Evolutionary conservation across 768 basidiomycete genomes (phyloP).

Genomic region (Tulasnella sp.): DNA sequence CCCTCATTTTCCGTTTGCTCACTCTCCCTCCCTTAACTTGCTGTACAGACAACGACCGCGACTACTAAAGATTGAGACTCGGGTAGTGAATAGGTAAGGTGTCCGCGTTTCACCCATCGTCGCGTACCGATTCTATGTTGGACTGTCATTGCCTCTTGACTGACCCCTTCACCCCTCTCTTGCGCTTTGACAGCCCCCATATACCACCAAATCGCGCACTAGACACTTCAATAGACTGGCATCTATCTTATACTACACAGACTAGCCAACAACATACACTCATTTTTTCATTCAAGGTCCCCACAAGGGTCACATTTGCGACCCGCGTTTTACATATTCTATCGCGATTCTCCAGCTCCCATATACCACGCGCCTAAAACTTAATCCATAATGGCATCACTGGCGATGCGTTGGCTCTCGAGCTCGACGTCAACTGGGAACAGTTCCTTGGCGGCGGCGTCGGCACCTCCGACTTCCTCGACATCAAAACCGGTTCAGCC

Average conservation of each 20-base stretch:
- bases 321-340: too few species aligned
- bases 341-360: too few species aligned
- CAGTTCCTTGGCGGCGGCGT: not conserved
- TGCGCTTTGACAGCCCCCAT: not conserved
- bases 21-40: too few species aligned
- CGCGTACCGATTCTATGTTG: not conserved
- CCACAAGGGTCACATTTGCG: too few species aligned
- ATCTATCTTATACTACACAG: not conserved
- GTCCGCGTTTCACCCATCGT: not conserved
- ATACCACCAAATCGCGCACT: too few species aligned
- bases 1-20: too few species aligned
- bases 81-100: not conserved
- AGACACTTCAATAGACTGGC: constrained; percentile 5
- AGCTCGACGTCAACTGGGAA: too few species aligned
- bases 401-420: constrained; percentile 9
- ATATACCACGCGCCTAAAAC: too few species aligned
- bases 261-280: not conserved
- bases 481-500: not conserved
- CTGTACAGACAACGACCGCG: too few species aligned
- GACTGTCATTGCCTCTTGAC: not conserved
- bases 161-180: not conserved
- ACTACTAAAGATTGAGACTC: too few species aligned
- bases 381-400: constrained; percentile 1
- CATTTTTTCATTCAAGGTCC: too few species aligned
- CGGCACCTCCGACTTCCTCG: not conserved